These are phyloP conservation scores for Podaxis mareebaensis DNA, from an alignment of 768 basidiomycete genomes.

Conservation along the genomic window DNA sequence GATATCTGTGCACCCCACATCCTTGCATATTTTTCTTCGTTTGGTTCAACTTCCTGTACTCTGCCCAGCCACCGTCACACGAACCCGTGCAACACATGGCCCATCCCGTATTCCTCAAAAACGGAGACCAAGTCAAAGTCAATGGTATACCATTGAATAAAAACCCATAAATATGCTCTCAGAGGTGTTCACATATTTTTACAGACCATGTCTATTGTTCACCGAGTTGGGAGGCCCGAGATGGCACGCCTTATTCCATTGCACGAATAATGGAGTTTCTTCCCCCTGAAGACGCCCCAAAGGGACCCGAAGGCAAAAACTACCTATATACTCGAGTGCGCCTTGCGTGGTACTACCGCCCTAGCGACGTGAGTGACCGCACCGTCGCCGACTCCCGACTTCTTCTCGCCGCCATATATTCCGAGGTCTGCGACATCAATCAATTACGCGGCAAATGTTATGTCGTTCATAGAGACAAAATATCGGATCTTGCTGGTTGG, in stretches of 20 bases:
- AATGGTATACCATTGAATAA: conserved; percentile 62
- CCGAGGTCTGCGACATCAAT: conserved; percentile 93
- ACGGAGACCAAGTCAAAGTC: conserved; percentile 80
- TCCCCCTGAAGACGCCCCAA: conserved; percentile 71
- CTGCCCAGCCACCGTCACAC: conserved; percentile 25
- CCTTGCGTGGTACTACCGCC: conserved; percentile 95
- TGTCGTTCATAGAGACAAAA: conserved; percentile 94
- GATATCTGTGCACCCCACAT: conserved; percentile 21
- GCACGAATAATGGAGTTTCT: conserved; percentile 98
- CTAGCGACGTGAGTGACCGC: conserved; percentile 92
- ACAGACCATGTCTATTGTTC: conserved; percentile 98
- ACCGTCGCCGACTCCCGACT: conserved; percentile 88
- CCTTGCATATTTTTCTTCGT: conserved; percentile 24
- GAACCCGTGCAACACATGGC: conserved; percentile 32
- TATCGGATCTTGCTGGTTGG: conserved; percentile 90
- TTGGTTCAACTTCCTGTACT: conserved; percentile 31
- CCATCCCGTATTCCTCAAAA: conserved; percentile 69
- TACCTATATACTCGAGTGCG: conserved; percentile 81
- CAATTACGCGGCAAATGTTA: conserved; percentile 92
- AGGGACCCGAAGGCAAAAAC: conserved; percentile 64
- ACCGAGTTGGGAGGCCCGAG: conserved; percentile 87
- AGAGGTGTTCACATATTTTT: conserved; percentile 35
- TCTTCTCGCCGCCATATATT: conserved; percentile 93
- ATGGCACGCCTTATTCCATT: conserved; percentile 94
- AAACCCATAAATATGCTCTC: conserved; percentile 18